Percentiles rank a stretch among this genome's conserved stretches.
Evolutionary conservation across 2,329 filamentous ascomycete genomes (phyloP).

Genomic region (Aspergillus melleus): DNA sequence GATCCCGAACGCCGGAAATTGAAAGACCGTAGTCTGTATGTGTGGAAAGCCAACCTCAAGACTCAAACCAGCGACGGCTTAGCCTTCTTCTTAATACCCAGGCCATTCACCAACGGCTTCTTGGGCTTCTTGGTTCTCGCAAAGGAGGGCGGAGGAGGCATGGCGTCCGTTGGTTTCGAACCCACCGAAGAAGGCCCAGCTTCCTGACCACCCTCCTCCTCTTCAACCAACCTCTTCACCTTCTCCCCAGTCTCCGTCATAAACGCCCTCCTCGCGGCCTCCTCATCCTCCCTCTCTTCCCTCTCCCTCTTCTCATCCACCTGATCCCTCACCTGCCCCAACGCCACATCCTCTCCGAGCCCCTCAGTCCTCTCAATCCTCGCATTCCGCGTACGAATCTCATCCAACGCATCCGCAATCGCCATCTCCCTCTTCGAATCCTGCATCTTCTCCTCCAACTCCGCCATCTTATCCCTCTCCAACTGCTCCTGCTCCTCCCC

Average conservation of each 20-base stretch:
- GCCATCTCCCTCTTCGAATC: slow-evolving; percentile 96
- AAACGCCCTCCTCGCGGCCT: slow-evolving; percentile 78
- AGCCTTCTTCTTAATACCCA: slow-evolving; percentile 87
- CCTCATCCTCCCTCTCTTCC: slow-evolving; percentile 79
- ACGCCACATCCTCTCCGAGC: slow-evolving; percentile 58
- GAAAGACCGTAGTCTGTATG: background rate
- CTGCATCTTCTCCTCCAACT: slow-evolving; percentile 87
- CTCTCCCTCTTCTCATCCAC: slow-evolving; percentile 60
- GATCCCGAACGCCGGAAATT: slow-evolving; percentile 12
- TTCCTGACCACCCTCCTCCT: slow-evolving; percentile 33
- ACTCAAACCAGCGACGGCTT: slow-evolving; percentile 57
- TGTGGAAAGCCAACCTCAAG: background rate
- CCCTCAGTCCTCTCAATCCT: slow-evolving; percentile 75
- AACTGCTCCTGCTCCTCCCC: slow-evolving; percentile 62
- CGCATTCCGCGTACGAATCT: slow-evolving; percentile 90
- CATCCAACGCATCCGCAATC: slow-evolving; percentile 91
- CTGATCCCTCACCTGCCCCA: slow-evolving; percentile 58
- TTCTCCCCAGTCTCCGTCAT: slow-evolving; percentile 59
- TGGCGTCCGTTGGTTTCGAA: slow-evolving; percentile 35
- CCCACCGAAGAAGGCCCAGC: slow-evolving; percentile 21
- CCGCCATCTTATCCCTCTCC: slow-evolving; percentile 89
- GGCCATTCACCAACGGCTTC: slow-evolving; percentile 70
- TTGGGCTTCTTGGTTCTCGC: slow-evolving; percentile 81
- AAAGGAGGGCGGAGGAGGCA: slow-evolving; percentile 63
- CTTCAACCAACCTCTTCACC: slow-evolving; percentile 55